These are phyloP conservation scores for Clarireedia monteithiana DNA, from an alignment of 2,329 filamentous ascomycete species.

Conservation along the genomic window DNA sequence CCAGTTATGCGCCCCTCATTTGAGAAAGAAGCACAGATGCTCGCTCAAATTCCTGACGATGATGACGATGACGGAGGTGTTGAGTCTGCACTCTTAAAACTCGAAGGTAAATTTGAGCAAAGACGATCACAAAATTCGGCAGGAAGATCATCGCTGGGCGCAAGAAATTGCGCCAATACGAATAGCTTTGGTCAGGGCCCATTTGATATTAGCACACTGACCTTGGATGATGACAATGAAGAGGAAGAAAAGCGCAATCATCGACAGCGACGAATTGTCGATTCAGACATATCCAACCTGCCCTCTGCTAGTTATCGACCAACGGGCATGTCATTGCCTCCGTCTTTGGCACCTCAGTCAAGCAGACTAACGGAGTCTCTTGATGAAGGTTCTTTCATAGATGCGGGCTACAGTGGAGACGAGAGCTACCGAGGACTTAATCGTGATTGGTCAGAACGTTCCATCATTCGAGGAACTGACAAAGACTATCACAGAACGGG, in stretches of 20 bases:
- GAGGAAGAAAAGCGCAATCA: conserved; percentile 38
- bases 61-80: conserved; percentile 73
- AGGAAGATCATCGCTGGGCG: conserved; percentile 8
- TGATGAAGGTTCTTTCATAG: conserved; percentile 67
- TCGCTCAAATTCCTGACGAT: conserved; percentile 84
- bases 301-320: conserved; percentile 20
- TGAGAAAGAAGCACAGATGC: conserved; percentile 76
- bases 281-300: conserved; percentile 32
- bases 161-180: conserved; percentile 8
- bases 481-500: conserved; percentile 26
- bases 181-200: conserved; percentile 24
- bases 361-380: conserved; percentile 66
- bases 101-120: conserved; percentile 78
- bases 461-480: conserved; percentile 44
- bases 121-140: conserved; percentile 29
- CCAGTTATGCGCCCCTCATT: conserved; percentile 67
- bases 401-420: conserved; percentile 54
- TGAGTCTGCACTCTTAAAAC: conserved; percentile 83
- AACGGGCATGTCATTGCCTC: conserved; percentile 12
- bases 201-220: conserved; percentile 20
- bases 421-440: conserved; percentile 32
- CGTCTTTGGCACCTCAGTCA: conserved; percentile 37
- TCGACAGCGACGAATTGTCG: conserved; percentile 38
- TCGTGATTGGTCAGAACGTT: conserved; percentile 47
- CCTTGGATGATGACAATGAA: conserved; percentile 13